Evolutionary conservation across 208 protist species (phyloP).

Genomic region (Trypanosoma avium): DNA sequence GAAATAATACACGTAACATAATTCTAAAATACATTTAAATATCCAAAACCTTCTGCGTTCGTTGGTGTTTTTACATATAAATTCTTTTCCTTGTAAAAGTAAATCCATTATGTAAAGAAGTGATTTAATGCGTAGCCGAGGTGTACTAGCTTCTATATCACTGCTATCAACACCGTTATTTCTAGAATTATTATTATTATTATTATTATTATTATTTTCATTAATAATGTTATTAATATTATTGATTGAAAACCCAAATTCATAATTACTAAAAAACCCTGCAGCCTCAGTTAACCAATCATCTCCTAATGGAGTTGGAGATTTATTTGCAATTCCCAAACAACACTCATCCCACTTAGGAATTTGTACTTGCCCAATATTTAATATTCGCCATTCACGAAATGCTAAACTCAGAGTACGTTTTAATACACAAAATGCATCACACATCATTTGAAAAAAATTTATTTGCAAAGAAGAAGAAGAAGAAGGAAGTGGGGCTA

Average conservation of each 20-base stretch:
- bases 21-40: slow-evolving; percentile 22
- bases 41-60: slow-evolving; percentile 33
- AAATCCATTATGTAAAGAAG: slow-evolving; percentile 29
- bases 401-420: slow-evolving; percentile 9
- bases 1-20: slow-evolving; percentile 42
- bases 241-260: not conserved
- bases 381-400: slow-evolving; percentile 6
- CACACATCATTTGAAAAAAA: slow-evolving; percentile 5
- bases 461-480: not conserved
- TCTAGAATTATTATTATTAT: not conserved
- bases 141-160: slow-evolving; percentile 4
- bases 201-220: not conserved
- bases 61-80: slow-evolving; percentile 10
- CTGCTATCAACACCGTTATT: too few species aligned
- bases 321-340: not conserved
- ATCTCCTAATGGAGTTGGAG: not conserved
- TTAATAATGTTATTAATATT: too few species aligned
- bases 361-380: slow-evolving; percentile 10
- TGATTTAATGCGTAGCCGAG: slow-evolving; percentile 8
- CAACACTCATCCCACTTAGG: slow-evolving; percentile 18
- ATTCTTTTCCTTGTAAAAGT: slow-evolving; percentile 29
- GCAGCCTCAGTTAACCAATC: not conserved
- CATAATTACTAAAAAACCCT: not conserved
- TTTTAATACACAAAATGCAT: not conserved
- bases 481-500: too few species aligned